Conservation (phyloP, 2,329 filamentous ascomycete genomes). For the Fusarium graminum region DNA sequence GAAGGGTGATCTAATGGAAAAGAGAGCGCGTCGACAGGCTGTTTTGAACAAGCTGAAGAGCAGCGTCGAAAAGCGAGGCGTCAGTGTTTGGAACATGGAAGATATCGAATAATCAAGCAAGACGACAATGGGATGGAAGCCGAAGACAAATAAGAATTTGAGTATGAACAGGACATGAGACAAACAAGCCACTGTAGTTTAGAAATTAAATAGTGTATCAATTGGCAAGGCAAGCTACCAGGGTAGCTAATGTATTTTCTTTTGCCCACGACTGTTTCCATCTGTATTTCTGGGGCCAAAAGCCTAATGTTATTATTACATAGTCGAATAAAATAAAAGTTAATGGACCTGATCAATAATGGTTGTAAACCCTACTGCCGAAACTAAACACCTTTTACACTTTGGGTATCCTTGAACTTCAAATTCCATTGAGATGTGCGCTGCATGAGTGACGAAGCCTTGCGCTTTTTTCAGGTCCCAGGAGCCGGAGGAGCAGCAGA, state of each 20-base stretch:
- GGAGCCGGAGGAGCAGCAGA: constrained; percentile 22
- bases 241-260: constrained; percentile 27
- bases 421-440: constrained; percentile 6
- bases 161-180: constrained; percentile 35
- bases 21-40: constrained; percentile 65
- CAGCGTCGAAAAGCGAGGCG: constrained; percentile 64
- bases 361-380: neutral
- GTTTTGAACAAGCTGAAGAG: constrained; percentile 65
- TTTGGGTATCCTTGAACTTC: constrained; percentile 24
- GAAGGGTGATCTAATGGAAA: constrained; percentile 68
- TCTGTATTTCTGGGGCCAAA: neutral
- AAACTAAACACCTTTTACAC: constrained; percentile 29
- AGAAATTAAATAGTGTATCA: constrained; percentile 50
- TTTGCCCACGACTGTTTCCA: constrained; percentile 1
- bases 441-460: neutral
- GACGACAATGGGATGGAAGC: constrained; percentile 8
- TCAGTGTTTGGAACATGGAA: constrained; percentile 64
- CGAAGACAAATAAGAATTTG: constrained; percentile 18
- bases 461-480: constrained; percentile 5
- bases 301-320: neutral
- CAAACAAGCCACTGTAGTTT: constrained; percentile 46
- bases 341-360: neutral
- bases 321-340: neutral
- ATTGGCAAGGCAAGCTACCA: constrained; percentile 31
- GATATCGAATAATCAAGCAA: constrained; percentile 58